Evolutionary conservation across 2,329 filamentous ascomycete genomes (phyloP), one percentile per base, ranked within the genome.

Genomic region (Botrytis paeoniae): DNA sequence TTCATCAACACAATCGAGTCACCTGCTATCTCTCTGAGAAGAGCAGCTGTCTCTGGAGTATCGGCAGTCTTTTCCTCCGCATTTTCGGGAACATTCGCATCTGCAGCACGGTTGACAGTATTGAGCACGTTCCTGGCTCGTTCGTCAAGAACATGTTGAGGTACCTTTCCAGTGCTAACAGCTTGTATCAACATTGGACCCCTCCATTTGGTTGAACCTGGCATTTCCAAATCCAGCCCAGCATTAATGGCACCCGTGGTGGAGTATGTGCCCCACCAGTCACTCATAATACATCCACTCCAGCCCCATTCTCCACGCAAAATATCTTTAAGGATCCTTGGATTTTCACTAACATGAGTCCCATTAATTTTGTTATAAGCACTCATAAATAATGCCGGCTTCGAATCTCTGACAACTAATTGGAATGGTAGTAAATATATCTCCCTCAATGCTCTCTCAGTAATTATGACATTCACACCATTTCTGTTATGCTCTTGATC

Each of bases 1-100:
- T 91, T 91, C 48, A 92, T 81, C 14, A 92, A 84, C 0, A 91
- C 89, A 18, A 91, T 86, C 0, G 87, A 88, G 73, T 91, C 87
- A 0, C 86, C 85, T 3, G 89, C 88, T 9, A 89, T 83, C 48
- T 87, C 84, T 43, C 89, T 84, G 18, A 90, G 84, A 39, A 91
- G 77, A 20, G 78, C 77, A 16, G 80, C 80, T 63, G 81, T 81
- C 75, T 81, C 83, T 29, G 77, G 80, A 10, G 66, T 80, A 73
- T 79, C 75, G 10, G 66, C 74, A n/a, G 75, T 78, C 48, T 69
- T 78, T 73, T 78, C 81, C 16, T 75, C 73, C 59, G 78, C 78
- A 66, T 78, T 59, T 29, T 78, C 78, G 22, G 75, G 72, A 54
- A 78, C 74, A 7, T 79, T 77, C 25, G 78, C 73, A 32, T 75